Evolutionary conservation across 2,329 filamentous ascomycete genomes (phyloP).

Genomic region (Trichoderma sp.): DNA sequence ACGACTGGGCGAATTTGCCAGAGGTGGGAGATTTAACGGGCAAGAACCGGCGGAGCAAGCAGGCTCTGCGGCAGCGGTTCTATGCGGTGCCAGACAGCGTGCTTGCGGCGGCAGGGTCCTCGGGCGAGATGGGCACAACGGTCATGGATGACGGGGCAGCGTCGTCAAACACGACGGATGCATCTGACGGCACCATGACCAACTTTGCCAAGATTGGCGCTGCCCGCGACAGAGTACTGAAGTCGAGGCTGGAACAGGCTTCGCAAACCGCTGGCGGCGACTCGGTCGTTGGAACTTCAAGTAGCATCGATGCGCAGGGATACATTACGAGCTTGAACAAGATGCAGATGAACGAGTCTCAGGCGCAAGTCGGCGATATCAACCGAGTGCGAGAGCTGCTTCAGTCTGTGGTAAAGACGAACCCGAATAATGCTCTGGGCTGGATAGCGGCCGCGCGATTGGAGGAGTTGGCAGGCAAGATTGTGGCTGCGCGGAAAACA

Average conservation of each 20-base stretch:
- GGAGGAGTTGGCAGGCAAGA: constrained; percentile 90
- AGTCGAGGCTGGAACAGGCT: constrained; percentile 90
- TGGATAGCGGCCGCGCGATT: constrained; percentile 94
- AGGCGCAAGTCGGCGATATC: constrained; percentile 89
- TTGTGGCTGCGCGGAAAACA: constrained; percentile 82
- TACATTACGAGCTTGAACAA: constrained; percentile 91
- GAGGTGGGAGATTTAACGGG: constrained; percentile 97
- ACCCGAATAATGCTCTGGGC: constrained; percentile 88
- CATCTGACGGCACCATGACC: constrained; percentile 86
- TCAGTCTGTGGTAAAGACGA: constrained; percentile 97
- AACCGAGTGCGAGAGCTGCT: constrained; percentile 88
- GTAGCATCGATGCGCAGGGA: constrained; percentile 90
- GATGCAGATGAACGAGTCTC: constrained; percentile 74
- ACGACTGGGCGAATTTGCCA: constrained; percentile 94
- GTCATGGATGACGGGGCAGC: constrained; percentile 75
- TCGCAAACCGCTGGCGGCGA: constrained; percentile 68
- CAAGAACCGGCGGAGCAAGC: constrained; percentile 83
- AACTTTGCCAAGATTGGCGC: constrained; percentile 98
- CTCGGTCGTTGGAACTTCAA: constrained; percentile 74
- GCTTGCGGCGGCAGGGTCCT: constrained; percentile 79
- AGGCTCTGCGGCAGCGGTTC: constrained; percentile 80
- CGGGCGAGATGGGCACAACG: constrained; percentile 81
- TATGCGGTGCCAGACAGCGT: constrained; percentile 98
- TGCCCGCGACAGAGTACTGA: constrained; percentile 91
- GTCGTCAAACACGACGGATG: constrained; percentile 39